These are phyloP conservation scores for Exophiala viscosa DNA, from an alignment of 2,329 filamentous ascomycete species.

Conservation along the genomic window DNA sequence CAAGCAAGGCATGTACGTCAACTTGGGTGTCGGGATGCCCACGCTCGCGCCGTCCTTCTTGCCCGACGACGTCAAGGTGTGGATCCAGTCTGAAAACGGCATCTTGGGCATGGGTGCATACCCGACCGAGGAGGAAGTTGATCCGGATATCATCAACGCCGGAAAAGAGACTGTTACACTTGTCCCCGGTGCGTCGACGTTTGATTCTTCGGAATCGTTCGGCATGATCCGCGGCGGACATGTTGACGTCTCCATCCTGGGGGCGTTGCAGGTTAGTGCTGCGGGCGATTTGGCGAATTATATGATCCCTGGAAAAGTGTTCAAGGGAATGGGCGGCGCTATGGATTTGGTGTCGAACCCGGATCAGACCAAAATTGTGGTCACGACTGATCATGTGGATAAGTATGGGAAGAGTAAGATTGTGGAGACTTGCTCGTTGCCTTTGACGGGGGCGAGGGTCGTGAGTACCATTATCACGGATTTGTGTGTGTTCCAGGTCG, in stretches of 20 bases:
- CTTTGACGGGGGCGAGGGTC: slow-evolving; percentile 63
- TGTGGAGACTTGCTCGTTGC: slow-evolving; percentile 60
- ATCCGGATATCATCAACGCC: slow-evolving; percentile 78
- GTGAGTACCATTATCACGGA: slow-evolving; percentile 72
- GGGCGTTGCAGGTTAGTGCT: slow-evolving; percentile 75
- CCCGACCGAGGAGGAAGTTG: slow-evolving; percentile 66
- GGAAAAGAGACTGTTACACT: slow-evolving; percentile 85
- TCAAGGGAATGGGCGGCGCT: slow-evolving; percentile 82
- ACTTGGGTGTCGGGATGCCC: slow-evolving; percentile 78
- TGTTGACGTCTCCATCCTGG: slow-evolving; percentile 78
- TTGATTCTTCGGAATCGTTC: slow-evolving; percentile 78
- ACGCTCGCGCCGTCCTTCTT: slow-evolving; percentile 79
- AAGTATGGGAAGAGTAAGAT: slow-evolving; percentile 67
- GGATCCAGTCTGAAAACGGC: slow-evolving; percentile 83
- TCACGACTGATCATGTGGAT: slow-evolving; percentile 66
- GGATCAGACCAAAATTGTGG: slow-evolving; percentile 67
- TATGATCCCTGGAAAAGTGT: slow-evolving; percentile 80
- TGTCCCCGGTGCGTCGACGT: slow-evolving; percentile 69
- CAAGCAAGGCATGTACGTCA: slow-evolving; percentile 75
- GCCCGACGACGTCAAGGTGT: slow-evolving; percentile 65
- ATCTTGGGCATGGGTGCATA: slow-evolving; percentile 80
- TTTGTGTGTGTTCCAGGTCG: slow-evolving; percentile 72
- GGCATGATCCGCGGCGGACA: slow-evolving; percentile 83
- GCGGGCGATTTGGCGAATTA: slow-evolving; percentile 80
- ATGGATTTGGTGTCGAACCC: slow-evolving; percentile 72